A percentile compares a stretch with the other conserved stretches of the same genome.
Conservation (phyloP, 2,329 filamentous ascomycete species). For the Pseudogymnoascus sp. region DNA sequence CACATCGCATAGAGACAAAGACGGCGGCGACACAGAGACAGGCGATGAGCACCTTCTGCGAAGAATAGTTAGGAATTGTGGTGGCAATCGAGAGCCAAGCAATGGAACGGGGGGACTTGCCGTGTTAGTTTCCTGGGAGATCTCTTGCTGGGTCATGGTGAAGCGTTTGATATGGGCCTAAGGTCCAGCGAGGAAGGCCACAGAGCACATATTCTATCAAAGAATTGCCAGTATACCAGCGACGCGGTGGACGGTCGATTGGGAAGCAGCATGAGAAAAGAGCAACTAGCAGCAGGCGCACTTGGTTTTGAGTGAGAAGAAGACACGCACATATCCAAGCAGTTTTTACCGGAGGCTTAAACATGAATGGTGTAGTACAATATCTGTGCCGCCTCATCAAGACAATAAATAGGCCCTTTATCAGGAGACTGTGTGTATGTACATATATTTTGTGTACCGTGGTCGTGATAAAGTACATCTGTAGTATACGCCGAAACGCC, state of each 20-base stretch:
- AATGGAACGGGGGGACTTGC: not conserved
- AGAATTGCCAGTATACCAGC: not conserved
- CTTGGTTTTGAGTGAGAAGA: not conserved
- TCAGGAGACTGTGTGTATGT: not conserved
- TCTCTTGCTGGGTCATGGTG: not conserved
- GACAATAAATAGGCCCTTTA: not conserved
- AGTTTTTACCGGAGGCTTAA: not conserved
- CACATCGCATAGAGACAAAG: slow-evolving; percentile 14
- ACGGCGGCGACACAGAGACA: slow-evolving; percentile 12
- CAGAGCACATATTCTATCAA: not conserved
- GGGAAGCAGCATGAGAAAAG: not conserved
- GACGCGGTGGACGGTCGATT: not conserved
- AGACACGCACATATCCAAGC: not conserved
- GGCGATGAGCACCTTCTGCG: slow-evolving; percentile 16
- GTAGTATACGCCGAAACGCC: not conserved
- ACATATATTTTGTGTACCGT: not conserved
- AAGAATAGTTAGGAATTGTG: not conserved
- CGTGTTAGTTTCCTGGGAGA: not conserved
- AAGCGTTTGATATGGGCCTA: not conserved
- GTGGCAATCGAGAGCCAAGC: not conserved
- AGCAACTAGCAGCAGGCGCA: not conserved
- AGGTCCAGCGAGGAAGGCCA: not conserved
- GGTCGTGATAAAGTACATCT: not conserved
- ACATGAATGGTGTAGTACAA: not conserved
- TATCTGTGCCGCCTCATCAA: not conserved